Base-by-base conservation (phyloP, 305 asterid species). In the Rubia occidens region DNA sequence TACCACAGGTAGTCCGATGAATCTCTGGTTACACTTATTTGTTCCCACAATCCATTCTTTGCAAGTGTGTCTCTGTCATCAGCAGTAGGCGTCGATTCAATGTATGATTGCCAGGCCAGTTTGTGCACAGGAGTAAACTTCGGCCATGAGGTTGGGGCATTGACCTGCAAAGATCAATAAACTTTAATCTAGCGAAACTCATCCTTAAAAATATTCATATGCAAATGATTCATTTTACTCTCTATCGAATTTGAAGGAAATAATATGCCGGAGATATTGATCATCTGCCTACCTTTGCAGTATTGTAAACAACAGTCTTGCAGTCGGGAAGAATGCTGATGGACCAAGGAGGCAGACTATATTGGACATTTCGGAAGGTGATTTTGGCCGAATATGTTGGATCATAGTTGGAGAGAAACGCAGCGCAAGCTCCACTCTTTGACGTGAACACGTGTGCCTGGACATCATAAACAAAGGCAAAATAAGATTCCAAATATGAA, bases 271-370 rank as follows among this genome's bases (percentile, higher is more conserved):
- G 11, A 35, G 15, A 20, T 6, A 29, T n/a, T 26, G 44, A 64
- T 64, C 64, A 26, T 11, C 37, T 35, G 24, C 86, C 82, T 82
- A 90, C 98, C 83, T 64, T 82, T 24, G 98, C 98, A 14, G 98
- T 90, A 84, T 90, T 93, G 82, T 80, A 90, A 70, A 84, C 95
- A 29, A 75, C 98, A 11, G 82, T 90, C 75, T 84, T 87, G 91
- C 98, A 93, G 78, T 88, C 96, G 0, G 96, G 98, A 66, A 93
- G 84, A 77, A 93, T 90, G 80, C 89, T 87, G 78, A 93, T 85
- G 43, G 98, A 93, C 98, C 98, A 93, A 32, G 98, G 89, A 74
- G 97, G 98, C 77, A 93, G 67, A 72, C 85, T 78, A 59, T 93
- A 87, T 58, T 81, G 90, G 72, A 32, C 60, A 76, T 87, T 84